These are phyloP conservation scores for Aplosporella prunicola DNA, from an alignment of 2,329 filamentous ascomycete genomes.

Conservation along the genomic window DNA sequence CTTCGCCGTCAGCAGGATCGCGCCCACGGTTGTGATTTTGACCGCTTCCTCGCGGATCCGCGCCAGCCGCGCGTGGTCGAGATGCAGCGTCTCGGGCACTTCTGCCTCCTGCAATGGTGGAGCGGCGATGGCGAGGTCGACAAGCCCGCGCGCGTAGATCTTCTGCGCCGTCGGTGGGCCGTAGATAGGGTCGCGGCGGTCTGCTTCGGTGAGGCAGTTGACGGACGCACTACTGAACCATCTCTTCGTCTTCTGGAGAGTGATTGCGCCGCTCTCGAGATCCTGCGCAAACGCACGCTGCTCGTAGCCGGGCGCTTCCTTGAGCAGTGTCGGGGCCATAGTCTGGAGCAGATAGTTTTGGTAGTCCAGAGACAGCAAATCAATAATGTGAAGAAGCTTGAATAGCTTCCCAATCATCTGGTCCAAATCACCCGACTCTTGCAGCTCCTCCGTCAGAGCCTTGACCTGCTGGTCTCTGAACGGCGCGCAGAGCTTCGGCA, in stretches of 20 bases:
- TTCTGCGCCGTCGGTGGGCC: conserved; percentile 57
- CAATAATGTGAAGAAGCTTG: conserved; percentile 64
- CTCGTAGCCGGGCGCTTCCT: conserved; percentile 64
- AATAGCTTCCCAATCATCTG: conserved; percentile 68
- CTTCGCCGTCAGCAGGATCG: conserved; percentile 70
- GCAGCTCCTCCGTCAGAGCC: conserved; percentile 52
- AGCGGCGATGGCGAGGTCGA: conserved; percentile 64
- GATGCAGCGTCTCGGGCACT: conserved; percentile 63
- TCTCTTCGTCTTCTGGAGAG: conserved; percentile 50
- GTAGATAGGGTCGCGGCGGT: conserved; percentile 59
- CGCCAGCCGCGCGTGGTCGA: conserved; percentile 57
- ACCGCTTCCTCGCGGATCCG: conserved; percentile 49
- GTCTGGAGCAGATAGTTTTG: conserved; percentile 71
- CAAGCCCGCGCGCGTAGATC: conserved; percentile 66
- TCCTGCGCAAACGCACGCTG: conserved; percentile 61
- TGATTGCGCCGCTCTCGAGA: conserved; percentile 46
- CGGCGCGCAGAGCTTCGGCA: conserved; percentile 73
- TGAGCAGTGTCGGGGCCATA: conserved; percentile 60
- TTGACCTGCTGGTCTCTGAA: conserved; percentile 71
- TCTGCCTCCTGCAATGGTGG: conserved; percentile 44
- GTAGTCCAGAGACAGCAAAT: conserved; percentile 70
- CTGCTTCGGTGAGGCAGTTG: conserved; percentile 56
- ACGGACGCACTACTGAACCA: conserved; percentile 58
- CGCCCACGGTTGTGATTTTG: conserved; percentile 62
- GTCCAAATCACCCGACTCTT: conserved; percentile 38